Base-by-base conservation (phyloP, 2,329 filamentous ascomycete species). In the Paecilomyces dactylethromorphus region DNA sequence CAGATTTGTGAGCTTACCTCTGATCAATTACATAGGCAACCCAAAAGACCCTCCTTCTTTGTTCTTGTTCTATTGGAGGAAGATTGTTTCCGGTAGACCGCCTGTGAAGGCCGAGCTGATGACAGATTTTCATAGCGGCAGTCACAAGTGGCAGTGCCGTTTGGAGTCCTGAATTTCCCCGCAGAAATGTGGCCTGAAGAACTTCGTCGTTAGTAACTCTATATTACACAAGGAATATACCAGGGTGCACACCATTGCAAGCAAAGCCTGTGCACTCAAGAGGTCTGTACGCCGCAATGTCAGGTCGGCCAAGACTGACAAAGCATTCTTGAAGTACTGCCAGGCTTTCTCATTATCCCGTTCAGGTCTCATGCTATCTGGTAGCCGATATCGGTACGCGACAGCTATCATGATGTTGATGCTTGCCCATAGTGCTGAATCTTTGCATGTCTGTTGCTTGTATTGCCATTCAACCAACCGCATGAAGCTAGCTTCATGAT, bases 401-500 rank as follows among this genome's bases (percentile, higher is more conserved):
- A 97, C 91, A 26, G 92, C 92, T 57, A 97, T 78, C 0, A 90
- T 89, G 60, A 95, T 88, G 66, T 97, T 97, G 66, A 97, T 81
- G 75, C 91, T 94, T 5, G 93, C 93, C 92, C 93, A 97, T 89
- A 92, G 96, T 7, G 93, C 93, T 4, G 92, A 92, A 53, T 93
- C 92, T 68, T 94, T 87, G 66, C 96, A 97, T 0, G 92, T 92
- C 64, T 97, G 90, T 56, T 87, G 80, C 0, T 91, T 94, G 74
- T 97, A 97, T 71, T 97, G 92, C 70, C 89, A 87, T 70, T 97
- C 91, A 13, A 97, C 91, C 11, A 97, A 81, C 69, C 94, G 90
- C 91, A 97, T 97, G 69, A 97, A 97, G 0, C 92, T 96, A 0
- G 91, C 90, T 71, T 96, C 91, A 74, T 97, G 92, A 69, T 96